Evolutionary conservation across 768 basidiomycete species (phyloP).

Genomic region (Trametes maxima): DNA sequence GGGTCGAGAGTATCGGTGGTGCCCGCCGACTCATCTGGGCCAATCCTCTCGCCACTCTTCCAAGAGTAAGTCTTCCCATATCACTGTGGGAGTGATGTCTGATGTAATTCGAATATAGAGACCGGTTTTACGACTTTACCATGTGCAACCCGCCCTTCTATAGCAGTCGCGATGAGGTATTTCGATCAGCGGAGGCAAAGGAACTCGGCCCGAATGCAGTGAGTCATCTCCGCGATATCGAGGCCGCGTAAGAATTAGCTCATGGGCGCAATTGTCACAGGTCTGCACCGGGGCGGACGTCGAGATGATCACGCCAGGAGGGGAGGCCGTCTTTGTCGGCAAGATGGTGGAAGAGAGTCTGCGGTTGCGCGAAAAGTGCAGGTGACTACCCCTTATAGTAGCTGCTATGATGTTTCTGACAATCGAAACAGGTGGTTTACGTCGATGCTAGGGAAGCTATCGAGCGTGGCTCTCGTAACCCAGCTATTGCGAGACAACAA

Average conservation of each 20-base stretch:
- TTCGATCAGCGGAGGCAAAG: slow-evolving; percentile 60
- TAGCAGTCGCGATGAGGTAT: slow-evolving; percentile 68
- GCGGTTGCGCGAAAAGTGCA: slow-evolving; percentile 50
- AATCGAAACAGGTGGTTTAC: slow-evolving; percentile 76
- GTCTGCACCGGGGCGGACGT: slow-evolving; percentile 83
- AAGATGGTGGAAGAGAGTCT: slow-evolving; percentile 80
- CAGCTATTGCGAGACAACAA: slow-evolving; percentile 48
- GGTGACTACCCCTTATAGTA: slow-evolving; percentile 40
- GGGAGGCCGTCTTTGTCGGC: slow-evolving; percentile 78
- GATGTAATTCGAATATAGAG: neutral
- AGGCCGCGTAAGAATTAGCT: neutral
- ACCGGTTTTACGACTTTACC: slow-evolving; percentile 60
- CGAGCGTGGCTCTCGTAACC: slow-evolving; percentile 68
- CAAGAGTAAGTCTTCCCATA: neutral
- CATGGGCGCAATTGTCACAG: slow-evolving; percentile 39
- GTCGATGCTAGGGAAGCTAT: slow-evolving; percentile 87
- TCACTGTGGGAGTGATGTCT: neutral
- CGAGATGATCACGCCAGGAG: slow-evolving; percentile 90
- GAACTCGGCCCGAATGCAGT: slow-evolving; percentile 71
- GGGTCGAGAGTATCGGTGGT: too few species aligned
- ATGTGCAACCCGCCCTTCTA: slow-evolving; percentile 99
- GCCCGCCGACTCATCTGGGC: too few species aligned
- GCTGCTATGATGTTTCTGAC: neutral
- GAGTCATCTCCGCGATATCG: slow-evolving; percentile 25
- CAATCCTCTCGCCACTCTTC: too few species aligned